Base-by-base conservation (phyloP, 768 basidiomycete genomes). In the Amanita brunnescens region DNA sequence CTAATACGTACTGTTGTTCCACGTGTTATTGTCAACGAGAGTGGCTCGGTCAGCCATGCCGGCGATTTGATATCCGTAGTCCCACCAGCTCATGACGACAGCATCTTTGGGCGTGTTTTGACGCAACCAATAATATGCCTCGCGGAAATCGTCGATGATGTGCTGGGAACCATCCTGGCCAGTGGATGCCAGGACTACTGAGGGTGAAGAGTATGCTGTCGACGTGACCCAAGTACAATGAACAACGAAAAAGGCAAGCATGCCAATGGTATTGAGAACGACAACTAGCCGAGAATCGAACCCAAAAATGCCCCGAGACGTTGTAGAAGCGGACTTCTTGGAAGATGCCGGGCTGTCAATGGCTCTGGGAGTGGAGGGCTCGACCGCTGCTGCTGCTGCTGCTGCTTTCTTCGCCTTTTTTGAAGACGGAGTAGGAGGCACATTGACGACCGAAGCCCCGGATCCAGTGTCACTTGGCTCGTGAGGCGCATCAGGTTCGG, bases 11-110 rank as follows among this genome's bases (percentile, higher is more conserved):
- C 93, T 99, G 70, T 98, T 98, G 69, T 99, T 98, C 96, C 96
- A 98, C 0, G 96, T 99, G 64, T 98, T 97, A 71, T 99, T 98
- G 68, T 99, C 95, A 16, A 98, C 95, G 58, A 98, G 70, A 1
- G 95, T 98, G 12, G 92, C 85, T 40, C 95, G 74, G 70, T 98
- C 93, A 20, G 96, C 94, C 90, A 98, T 96, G 35, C 96, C 96
- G 35, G 96, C 96, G 62, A 98, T 97, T 68, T 98, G 95, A 65
- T 99, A 98, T 24, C 95, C 96, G 58, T 98, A 99, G 70, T 98
- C 96, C 96, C 96, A 98, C 96, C 96, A 99, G 54, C 87, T 91
- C 92, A 95, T 94, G 21, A 98, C 85, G 29, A 98, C 94, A 5
- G 92, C 83, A 54, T 90, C 85, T 66, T 92, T 74, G 5, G 86